These are phyloP conservation scores for Mycena floridula DNA, from an alignment of 768 basidiomycete genomes.

Conservation along the genomic window DNA sequence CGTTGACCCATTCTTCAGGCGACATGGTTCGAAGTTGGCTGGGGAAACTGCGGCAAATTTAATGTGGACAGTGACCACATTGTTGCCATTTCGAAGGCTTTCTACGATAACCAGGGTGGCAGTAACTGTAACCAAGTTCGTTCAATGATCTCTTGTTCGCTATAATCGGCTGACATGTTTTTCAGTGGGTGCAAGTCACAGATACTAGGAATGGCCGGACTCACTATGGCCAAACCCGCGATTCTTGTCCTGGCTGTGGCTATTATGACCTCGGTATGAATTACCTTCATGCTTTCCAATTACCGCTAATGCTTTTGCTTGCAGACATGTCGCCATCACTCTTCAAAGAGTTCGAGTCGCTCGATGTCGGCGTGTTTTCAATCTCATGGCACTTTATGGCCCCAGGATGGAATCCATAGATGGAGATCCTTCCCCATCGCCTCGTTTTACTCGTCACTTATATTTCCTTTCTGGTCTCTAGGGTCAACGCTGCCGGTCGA, in stretches of 20 bases:
- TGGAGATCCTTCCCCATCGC: no score
- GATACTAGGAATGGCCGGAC: conserved; percentile 49
- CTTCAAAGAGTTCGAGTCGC: conserved; percentile 45
- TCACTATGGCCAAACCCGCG: conserved; percentile 44
- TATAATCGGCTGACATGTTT: conserved; percentile 2
- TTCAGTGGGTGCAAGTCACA: conserved; percentile 55
- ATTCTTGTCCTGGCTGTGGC: conserved; percentile 55
- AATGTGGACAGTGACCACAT: conserved; percentile 47
- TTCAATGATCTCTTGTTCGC: conserved; percentile 2
- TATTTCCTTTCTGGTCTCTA: neutral
- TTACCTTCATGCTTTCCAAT: neutral
- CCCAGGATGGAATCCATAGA: conserved; percentile 37
- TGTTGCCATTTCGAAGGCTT: conserved; percentile 51
- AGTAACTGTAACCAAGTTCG: conserved; percentile 57
- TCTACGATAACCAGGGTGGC: conserved; percentile 46
- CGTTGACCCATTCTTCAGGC: conserved; percentile 32
- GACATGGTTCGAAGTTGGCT: conserved; percentile 58
- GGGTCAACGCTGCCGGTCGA: no score
- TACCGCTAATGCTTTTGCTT: neutral
- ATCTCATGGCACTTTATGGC: conserved; percentile 59
- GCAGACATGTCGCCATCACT: conserved; percentile 68
- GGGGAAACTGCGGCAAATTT: conserved; percentile 57
- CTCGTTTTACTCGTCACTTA: neutral
- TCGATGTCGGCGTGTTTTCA: conserved; percentile 43
- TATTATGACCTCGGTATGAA: conserved; percentile 50